Evolutionary conservation across 345 rosid genomes (phyloP), one percentile per base, ranked within the genome.

Genomic region (rapeseed (Brassica napus)): DNA sequence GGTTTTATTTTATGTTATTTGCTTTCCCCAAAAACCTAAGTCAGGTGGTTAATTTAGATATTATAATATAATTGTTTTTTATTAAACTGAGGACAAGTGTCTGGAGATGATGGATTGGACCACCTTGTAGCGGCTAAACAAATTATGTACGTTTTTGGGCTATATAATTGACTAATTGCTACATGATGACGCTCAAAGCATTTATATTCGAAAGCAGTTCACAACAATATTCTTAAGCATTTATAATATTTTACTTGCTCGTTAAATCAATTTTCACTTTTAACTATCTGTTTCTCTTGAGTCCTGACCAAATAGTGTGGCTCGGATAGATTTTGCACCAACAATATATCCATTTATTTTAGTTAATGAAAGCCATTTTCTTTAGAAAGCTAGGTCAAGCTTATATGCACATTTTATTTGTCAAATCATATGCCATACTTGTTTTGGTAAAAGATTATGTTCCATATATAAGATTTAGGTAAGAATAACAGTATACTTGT

Each of bases 11-110:
- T 35, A 77, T 47, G 10, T 21, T 42, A 31, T 73, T 59, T 73
- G 58, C 24, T 73, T 73, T 47, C 82, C 77, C 68, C 10, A 68
- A 67, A 73, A 79, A 73, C 77, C 69, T 67, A 73, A 73, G 58
- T 35, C 70, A 79, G 69, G 64, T 79, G 31, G 73, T 73, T 79
- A 59, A 72, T 59, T 9, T 28, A 72, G 52, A 79, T 68, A 66
- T 66, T 37, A 35, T 4, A 57, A 16, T 4, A 52, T 52, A 10
- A 8, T 3, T n/a, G 24, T n/a, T 5, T 49, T 52, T 52, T 4
- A 52, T 5, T 12, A 8, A 72, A 59, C 1, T 8, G 79, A 68
- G 34, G 79, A 79, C 82, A 79, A 23, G 71, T 79, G 79, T 74
- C 75, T 69, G 4, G n/a, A 58, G 11, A 8, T 11, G 16, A 47